These are phyloP conservation scores for Ophiorrhiza pumila DNA, from an alignment of 257 asterid genomes.

Conservation along the genomic window DNA sequence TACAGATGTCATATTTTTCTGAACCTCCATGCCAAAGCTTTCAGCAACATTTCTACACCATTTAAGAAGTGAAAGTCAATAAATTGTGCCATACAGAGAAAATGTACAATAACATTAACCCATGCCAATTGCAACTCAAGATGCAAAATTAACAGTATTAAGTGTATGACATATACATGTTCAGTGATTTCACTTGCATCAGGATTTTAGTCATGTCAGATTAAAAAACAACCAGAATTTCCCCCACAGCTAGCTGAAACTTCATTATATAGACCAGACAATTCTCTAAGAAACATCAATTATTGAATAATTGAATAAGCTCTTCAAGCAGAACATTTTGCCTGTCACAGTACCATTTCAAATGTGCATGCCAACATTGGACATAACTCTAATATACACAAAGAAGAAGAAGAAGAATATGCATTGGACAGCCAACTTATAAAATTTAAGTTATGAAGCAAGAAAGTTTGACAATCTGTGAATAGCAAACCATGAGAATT, in stretches of 20 bases:
- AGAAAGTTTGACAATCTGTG: neutral
- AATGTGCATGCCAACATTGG: neutral
- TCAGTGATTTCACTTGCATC: neutral
- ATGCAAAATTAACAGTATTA: neutral
- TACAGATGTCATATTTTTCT: constrained; percentile 46
- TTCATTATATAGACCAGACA: neutral
- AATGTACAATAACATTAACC: neutral
- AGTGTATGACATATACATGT: neutral
- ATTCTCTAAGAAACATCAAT: neutral
- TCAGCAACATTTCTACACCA: constrained; percentile 17
- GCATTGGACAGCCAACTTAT: neutral
- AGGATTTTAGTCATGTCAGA: neutral
- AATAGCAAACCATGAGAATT: no score
- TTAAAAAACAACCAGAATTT: neutral
- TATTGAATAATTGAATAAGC: neutral
- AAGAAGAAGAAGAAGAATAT: neutral
- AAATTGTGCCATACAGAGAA: neutral
- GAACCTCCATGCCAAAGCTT: constrained; percentile 41
- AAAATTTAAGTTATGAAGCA: neutral
- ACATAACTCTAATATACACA: neutral
- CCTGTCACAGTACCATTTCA: neutral
- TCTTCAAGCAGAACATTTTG: neutral
- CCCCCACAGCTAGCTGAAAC: neutral
- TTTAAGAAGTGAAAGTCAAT: neutral
- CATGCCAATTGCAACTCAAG: neutral